Conservation (phyloP, 768 basidiomycete species). For the Omphalotus guepiniiformis region DNA sequence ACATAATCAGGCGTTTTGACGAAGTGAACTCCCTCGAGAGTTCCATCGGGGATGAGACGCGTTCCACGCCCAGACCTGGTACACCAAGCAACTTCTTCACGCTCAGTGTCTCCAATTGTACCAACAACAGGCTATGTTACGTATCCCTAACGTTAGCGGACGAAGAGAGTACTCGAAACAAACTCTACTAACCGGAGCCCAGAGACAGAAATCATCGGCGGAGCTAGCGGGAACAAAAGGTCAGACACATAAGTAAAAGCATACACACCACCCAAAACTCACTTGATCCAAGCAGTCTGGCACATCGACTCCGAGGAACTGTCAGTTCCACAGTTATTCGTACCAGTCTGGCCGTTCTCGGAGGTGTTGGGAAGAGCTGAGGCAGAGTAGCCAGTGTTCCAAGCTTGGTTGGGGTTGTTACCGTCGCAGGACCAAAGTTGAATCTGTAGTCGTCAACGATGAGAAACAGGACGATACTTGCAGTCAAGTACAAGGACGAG, state of each 20-base stretch:
- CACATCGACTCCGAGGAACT: constrained; percentile 56
- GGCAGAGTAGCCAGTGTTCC: constrained; percentile 47
- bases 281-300: constrained; percentile 60
- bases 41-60: constrained; percentile 53
- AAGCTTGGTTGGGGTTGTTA: constrained; percentile 18
- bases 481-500: neutral
- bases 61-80: constrained; percentile 52
- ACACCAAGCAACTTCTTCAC: constrained; percentile 42
- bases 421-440: constrained; percentile 42
- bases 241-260: neutral
- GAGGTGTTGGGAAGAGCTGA: constrained; percentile 41
- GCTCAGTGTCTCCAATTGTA: constrained; percentile 19
- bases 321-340: constrained; percentile 59
- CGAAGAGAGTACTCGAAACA: neutral
- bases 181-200: constrained; percentile 22
- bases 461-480: neutral
- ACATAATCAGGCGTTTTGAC: constrained; percentile 59
- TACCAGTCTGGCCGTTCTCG: constrained; percentile 58
- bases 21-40: constrained; percentile 26
- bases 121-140: constrained; percentile 22
- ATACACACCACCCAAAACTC: neutral
- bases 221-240: constrained; percentile 42
- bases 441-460: constrained; percentile 25
- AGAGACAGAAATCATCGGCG: constrained; percentile 46
- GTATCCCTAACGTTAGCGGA: constrained; percentile 46